Base-by-base conservation (phyloP, 495 filamentous ascomycete species). In the Penicillium canariense region DNA sequence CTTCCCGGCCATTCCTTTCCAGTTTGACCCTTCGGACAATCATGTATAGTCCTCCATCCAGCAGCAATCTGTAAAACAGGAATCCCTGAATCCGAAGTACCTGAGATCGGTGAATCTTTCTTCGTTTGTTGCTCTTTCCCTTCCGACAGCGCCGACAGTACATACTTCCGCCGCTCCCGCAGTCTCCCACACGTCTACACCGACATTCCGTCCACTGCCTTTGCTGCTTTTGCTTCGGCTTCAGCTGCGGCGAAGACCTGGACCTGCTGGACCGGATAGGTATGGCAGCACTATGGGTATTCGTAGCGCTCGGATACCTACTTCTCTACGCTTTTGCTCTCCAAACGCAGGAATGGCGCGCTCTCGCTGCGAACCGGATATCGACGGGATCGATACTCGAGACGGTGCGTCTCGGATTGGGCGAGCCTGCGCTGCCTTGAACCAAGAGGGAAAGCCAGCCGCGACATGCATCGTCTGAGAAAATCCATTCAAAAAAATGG, bases 301-400 rank as follows among this genome's bases (percentile, higher is more conserved):
- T 75, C 50, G 66, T 75, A 12, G 70, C 66, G 40, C 60, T 73
- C 39, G 69, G 72, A 22, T 75, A 75, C 50, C 52, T 75, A 43
- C 65, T 75, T 12, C 62, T 75, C 22, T 75, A 75, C 52, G 72
- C 72, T 31, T 73, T 75, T 50, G 72, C 72, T 8, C 34, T 68
- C 44, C 61, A 69, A 52, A 48, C 42, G 20, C 57, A 63, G n/a
- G 49, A 66, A 38, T 46, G 28, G 54, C 5, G 5, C n/a, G 10
- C 27, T 28, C 18, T 51, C 11, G 18, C 48, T 27, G 51, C 32
- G 26, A 53, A 50, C 18, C 58, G 50, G 12, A 66, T 72, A 48
- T 55, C 51, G 34, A 56, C 52, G 20, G 71, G 57, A 63, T 53
- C 9, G 17, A 4, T 2, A 2, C 28, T 5, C 34, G 14, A 38